These are phyloP conservation scores for Diaporthe citrichinensis DNA, from an alignment of 2,329 filamentous ascomycete genomes.

Conservation along the genomic window DNA sequence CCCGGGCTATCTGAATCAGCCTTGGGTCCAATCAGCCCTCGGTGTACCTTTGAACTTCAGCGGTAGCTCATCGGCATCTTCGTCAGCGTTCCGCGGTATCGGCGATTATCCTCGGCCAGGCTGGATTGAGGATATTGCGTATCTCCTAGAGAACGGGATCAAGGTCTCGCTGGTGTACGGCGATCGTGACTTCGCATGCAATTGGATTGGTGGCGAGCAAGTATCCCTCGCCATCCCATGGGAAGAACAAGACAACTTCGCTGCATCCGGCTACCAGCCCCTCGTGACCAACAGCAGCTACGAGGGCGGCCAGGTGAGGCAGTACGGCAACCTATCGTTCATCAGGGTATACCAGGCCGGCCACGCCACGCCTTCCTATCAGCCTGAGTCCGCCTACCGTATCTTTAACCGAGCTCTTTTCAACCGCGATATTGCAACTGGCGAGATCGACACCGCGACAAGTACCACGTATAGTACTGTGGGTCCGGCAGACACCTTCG, in stretches of 20 bases:
- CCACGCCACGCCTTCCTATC: slow-evolving; percentile 64
- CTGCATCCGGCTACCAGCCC: slow-evolving; percentile 73
- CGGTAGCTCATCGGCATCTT: slow-evolving; percentile 55
- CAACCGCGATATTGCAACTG: slow-evolving; percentile 61
- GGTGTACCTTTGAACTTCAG: slow-evolving; percentile 73
- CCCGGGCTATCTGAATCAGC: slow-evolving; percentile 65
- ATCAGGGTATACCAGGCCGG: slow-evolving; percentile 69
- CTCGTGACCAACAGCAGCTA: slow-evolving; percentile 69
- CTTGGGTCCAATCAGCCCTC: slow-evolving; percentile 66
- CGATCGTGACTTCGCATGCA: slow-evolving; percentile 68
- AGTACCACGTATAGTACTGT: slow-evolving; percentile 2
- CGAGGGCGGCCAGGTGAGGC: slow-evolving; percentile 72
- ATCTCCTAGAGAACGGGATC: slow-evolving; percentile 67
- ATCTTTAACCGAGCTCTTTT: slow-evolving; percentile 65
- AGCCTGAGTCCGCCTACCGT: slow-evolving; percentile 60
- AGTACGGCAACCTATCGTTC: slow-evolving; percentile 75
- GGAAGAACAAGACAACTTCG: slow-evolving; percentile 73
- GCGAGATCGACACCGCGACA: slow-evolving; percentile 45
- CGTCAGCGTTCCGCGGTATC: slow-evolving; percentile 54
- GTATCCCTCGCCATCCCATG: slow-evolving; percentile 66
- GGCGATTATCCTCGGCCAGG: slow-evolving; percentile 49
- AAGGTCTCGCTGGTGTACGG: slow-evolving; percentile 69
- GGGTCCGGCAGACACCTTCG: slow-evolving; percentile 22
- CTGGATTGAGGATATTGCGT: slow-evolving; percentile 57
- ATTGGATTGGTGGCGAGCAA: slow-evolving; percentile 63